phyloP scores from a whole-genome alignment of 1,284 basidiomycete genomes.

The Puccinia novopanici region DNA sequence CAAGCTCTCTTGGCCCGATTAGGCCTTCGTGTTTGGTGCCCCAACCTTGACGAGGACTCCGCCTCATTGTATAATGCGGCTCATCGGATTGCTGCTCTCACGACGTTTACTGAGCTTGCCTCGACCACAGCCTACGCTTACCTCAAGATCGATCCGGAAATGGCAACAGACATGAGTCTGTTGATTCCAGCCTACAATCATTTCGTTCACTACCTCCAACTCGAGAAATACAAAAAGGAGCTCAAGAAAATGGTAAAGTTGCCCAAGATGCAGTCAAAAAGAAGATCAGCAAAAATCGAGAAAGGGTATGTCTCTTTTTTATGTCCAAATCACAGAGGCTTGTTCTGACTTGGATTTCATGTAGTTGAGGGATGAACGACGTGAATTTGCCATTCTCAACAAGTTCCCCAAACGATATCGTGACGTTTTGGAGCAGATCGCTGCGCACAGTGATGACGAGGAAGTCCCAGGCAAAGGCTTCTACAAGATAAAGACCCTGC shows the following conservation, averaged over 20 bases:
- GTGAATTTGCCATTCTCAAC: constrained; percentile 15
- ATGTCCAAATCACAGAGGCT: too few species aligned
- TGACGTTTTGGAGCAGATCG: neutral
- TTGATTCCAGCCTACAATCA: constrained; percentile 36
- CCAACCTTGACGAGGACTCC: neutral
- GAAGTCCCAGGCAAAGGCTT: constrained; percentile 8
- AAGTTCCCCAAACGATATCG: constrained; percentile 25
- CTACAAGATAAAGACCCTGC: constrained; percentile 25
- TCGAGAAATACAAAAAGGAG: constrained; percentile 8
- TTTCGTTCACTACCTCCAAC: constrained; percentile 22
- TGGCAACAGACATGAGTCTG: constrained; percentile 12
- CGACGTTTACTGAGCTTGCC: constrained; percentile 8
- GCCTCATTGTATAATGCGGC: constrained; percentile 29
- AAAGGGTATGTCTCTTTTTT: too few species aligned
- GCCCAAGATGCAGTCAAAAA: constrained; percentile 17
- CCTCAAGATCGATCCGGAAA: constrained; percentile 3
- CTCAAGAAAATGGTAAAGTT: constrained; percentile 7
- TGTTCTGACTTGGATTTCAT: neutral
- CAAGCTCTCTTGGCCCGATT: too few species aligned
- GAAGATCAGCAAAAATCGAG: neutral
- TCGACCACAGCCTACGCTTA: constrained; percentile 9
- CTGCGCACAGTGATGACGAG: constrained; percentile 41
- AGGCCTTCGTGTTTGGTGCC: too few species aligned
- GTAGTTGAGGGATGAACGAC: neutral
- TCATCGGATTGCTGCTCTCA: constrained; percentile 30